phyloP scores from a whole-genome alignment of 2,329 filamentous ascomycete genomes.

The Dothiorella sarmentorum region DNA sequence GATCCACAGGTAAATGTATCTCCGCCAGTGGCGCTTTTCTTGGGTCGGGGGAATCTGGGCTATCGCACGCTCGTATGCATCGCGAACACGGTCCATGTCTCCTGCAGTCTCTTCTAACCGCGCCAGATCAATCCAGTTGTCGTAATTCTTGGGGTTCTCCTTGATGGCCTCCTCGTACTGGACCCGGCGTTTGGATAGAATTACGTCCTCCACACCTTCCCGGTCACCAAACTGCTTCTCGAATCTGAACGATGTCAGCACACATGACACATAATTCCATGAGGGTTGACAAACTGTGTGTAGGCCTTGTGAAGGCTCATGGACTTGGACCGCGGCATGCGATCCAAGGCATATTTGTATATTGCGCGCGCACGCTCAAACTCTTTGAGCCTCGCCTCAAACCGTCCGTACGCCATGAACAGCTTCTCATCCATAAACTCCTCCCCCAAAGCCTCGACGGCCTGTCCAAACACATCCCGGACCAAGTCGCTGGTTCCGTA shows the following conservation, averaged over 20 bases:
- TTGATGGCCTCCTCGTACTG: conserved; percentile 93
- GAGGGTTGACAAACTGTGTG: conserved; percentile 59
- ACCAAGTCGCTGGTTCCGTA: conserved; percentile 88
- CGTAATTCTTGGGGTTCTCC: conserved; percentile 94
- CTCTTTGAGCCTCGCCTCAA: conserved; percentile 91
- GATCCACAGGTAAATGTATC: conserved; percentile 97
- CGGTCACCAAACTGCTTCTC: conserved; percentile 96
- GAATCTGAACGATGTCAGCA: conserved; percentile 37
- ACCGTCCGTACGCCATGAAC: conserved; percentile 93
- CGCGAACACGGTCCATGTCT: conserved; percentile 77
- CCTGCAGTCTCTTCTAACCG: conserved; percentile 82
- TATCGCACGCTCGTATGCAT: conserved; percentile 93
- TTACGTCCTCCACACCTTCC: conserved; percentile 91
- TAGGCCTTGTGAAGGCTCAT: conserved; percentile 86
- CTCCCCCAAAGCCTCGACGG: conserved; percentile 85
- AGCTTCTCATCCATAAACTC: conserved; percentile 95
- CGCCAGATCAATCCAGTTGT: conserved; percentile 94
- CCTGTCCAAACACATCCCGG: conserved; percentile 83
- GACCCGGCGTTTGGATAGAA: conserved; percentile 87
- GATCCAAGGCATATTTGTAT: conserved; percentile 93
- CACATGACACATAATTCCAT: too few relatives aligned
- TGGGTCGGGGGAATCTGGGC: conserved; percentile 92
- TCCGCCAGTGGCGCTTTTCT: conserved; percentile 94
- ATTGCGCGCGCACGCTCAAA: conserved; percentile 91
- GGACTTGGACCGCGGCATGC: conserved; percentile 82